phyloP scores from a whole-genome alignment of 176 grass and related monocot species.

The Miscanthus lutarioriparius region DNA sequence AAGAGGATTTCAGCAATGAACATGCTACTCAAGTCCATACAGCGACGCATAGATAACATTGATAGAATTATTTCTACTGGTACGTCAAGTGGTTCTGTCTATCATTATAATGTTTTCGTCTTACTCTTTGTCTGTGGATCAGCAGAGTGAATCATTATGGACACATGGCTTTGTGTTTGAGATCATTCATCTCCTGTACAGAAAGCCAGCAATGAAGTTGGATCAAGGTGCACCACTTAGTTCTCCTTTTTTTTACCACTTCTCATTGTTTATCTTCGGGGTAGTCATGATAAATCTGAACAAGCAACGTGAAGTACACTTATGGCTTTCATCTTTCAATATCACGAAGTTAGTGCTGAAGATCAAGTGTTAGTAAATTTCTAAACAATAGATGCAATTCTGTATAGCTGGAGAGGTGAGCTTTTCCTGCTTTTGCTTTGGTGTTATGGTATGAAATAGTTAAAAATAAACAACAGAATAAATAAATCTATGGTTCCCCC shows the following conservation, averaged over 20 bases:
- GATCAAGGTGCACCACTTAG: constrained; percentile 36
- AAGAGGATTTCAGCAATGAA: constrained; percentile 82
- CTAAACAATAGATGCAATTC: not conserved
- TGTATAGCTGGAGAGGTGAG: not conserved
- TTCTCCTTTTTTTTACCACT: not conserved
- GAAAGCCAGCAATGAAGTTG: constrained; percentile 43
- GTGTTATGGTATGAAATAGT: not conserved
- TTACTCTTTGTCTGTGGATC: not conserved
- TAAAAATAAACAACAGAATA: not conserved
- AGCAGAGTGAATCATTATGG: not conserved
- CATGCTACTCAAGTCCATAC: constrained; percentile 83
- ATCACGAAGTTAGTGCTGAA: not conserved
- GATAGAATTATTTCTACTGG: constrained; percentile 76
- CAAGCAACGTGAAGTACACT: not conserved
- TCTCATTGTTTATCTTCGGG: not conserved
- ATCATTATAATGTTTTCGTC: not conserved
- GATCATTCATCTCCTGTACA: constrained; percentile 47
- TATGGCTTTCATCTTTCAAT: not conserved
- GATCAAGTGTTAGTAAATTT: not conserved
- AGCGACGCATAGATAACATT: constrained; percentile 79
- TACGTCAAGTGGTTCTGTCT: constrained; percentile 48
- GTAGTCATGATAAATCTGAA: not conserved
- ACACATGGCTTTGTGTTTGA: constrained; percentile 21
- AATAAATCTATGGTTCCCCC: not conserved
- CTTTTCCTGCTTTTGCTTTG: not conserved